Conservation (phyloP, 768 basidiomycete species). For the Suillus placidus region DNA sequence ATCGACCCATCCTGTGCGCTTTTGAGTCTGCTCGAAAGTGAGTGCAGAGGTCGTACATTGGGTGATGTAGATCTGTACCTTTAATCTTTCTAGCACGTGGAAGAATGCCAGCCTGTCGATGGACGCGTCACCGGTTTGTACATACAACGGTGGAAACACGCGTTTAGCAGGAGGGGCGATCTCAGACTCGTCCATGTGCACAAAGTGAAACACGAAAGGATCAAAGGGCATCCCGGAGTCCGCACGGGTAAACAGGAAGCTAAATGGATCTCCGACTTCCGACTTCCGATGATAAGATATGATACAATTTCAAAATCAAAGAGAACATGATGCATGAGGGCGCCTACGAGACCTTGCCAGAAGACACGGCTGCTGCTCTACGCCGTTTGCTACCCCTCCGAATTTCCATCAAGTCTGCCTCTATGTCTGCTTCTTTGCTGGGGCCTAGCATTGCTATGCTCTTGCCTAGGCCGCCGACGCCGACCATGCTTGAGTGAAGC, state of each 20-base stretch:
- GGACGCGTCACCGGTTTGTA: conserved; percentile 50
- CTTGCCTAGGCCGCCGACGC: conserved; percentile 72
- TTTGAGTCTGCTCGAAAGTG: conserved; percentile 71
- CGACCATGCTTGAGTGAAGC: conserved; percentile 55
- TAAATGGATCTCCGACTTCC: conserved; percentile 22
- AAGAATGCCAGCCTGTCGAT: conserved; percentile 85
- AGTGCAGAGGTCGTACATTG: not conserved
- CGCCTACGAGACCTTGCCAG: conserved; percentile 32
- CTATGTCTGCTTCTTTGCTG: conserved; percentile 71
- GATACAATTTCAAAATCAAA: not conserved
- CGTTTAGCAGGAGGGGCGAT: conserved; percentile 33
- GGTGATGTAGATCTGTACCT: conserved; percentile 50
- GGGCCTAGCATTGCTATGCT: conserved; percentile 58
- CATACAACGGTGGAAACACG: conserved; percentile 62
- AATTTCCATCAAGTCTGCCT: conserved; percentile 78
- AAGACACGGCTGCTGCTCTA: conserved; percentile 35
- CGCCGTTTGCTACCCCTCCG: conserved; percentile 69
- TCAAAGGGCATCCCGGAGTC: not conserved
- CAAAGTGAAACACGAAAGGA: not conserved
- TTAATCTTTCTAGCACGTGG: conserved; percentile 85
- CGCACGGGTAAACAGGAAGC: not conserved
- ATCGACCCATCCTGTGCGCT: conserved; percentile 94
- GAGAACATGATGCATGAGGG: not conserved
- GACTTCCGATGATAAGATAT: conserved; percentile 35
- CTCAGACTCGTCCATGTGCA: conserved; percentile 1